Evolutionary conservation across 179 eudicot species (phyloP), one percentile per base, ranked within the genome.

Genomic region (Actinidia arguta): DNA sequence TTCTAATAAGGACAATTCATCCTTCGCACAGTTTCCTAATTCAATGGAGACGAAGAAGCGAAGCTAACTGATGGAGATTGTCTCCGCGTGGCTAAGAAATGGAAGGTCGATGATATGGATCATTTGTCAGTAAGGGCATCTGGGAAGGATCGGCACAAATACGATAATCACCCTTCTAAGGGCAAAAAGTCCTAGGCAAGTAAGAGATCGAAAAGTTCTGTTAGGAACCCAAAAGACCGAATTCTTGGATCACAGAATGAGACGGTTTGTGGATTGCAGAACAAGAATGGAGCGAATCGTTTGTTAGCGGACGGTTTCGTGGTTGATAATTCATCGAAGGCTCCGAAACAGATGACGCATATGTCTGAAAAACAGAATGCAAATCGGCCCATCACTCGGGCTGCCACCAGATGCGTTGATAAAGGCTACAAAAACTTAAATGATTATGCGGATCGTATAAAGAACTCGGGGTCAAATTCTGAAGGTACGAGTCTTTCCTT

Each of bases 361-460:
- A 92, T 87, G 85, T 58, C 85, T 78, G 96, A 91, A 62, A 85
- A 70, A 74, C 91, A 88, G 76, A 90, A 80, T 84, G 92, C 90
- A 79, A 75, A 77, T 78, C 94, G 85, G 22, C 83, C 78, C 59
- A 61, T 22, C 59, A 89, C 89, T 83, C 98, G 89, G 78, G 93
- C 97, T 82, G 36, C 36, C 36, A 91, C 80, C 75, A n/a, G 93
- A 78, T 91, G 97, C 94, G 78, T 55, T 93, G 24, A 96, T 95
- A 87, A 98, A 95, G 85, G 99, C 98, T 18, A 95, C 81, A 83
- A 90, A n/a, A 85, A 88, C 93, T 96, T 62, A 96, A 96, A 87
- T 98, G 93, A 88, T 87, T 92, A 82, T 31, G 99, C 99, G 76
- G 99, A 96, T 88, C 98, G 99, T 73, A 64, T 83, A 88, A 89